Conservation (phyloP, 768 basidiomycete species). For the Chalciporus piperatus region DNA sequence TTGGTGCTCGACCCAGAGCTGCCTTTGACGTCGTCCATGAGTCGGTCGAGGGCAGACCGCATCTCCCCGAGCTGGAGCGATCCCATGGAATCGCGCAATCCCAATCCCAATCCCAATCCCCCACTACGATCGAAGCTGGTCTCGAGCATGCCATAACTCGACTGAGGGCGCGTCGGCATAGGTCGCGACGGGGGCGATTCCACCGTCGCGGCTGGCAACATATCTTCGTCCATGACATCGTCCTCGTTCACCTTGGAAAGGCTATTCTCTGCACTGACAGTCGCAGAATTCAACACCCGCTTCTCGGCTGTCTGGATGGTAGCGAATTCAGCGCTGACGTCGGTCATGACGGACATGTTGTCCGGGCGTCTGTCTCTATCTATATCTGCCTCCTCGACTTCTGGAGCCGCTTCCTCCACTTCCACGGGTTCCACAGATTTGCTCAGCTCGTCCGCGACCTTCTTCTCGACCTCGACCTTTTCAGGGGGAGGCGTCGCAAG, state of each 20-base stretch:
- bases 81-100: conserved; percentile 40
- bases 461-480: not conserved
- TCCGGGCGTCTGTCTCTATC: conserved; percentile 38
- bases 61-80: conserved; percentile 64
- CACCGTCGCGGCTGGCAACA: not conserved
- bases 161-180: conserved; percentile 6
- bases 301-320: conserved; percentile 49
- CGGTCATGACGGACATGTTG: conserved; percentile 33
- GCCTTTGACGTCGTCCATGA: conserved; percentile 64
- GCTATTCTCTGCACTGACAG: not conserved
- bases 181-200: conserved; percentile 10
- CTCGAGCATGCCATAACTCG: conserved; percentile 19
- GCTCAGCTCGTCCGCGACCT: not conserved
- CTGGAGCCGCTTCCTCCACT: not conserved
- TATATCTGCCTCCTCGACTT: conserved; percentile 7
- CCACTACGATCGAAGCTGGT: conserved; percentile 25
- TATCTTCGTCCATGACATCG: not conserved
- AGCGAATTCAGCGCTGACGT: conserved; percentile 48
- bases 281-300: conserved; percentile 24
- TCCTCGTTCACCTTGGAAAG: not conserved
- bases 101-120: conserved; percentile 19
- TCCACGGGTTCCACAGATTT: not conserved
- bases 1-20: conserved; percentile 26
- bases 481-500: not conserved
- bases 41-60: conserved; percentile 67